Conservation (phyloP, 345 rosid species). For the Syzygium grande region DNA sequence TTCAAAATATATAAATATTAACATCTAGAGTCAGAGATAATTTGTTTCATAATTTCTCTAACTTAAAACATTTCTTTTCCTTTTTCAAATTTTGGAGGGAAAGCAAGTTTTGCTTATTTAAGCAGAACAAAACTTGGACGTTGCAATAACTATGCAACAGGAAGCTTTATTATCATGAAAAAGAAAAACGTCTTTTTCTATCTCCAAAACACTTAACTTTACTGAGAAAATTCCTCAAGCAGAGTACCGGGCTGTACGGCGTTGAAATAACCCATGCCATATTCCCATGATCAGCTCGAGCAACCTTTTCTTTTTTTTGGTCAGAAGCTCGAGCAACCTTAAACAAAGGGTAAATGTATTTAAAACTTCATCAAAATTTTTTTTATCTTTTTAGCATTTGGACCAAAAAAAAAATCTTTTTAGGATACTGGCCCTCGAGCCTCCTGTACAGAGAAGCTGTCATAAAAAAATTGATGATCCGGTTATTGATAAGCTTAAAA, state of each 20-base stretch:
- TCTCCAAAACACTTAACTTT: not conserved
- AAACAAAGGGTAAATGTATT: not conserved
- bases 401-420: not conserved
- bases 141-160: not conserved
- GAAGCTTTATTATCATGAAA: not conserved
- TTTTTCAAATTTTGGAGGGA: not conserved
- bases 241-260: not conserved
- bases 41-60: not conserved
- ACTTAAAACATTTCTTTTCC: not conserved
- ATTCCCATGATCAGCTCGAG: not conserved
- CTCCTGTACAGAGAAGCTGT: not conserved
- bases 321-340: not conserved
- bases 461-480: not conserved
- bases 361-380: not conserved
- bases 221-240: not conserved
- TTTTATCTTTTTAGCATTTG: not conserved
- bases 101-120: not conserved
- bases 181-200: not conserved
- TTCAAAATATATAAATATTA: not conserved
- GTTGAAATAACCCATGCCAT: not conserved
- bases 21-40: not conserved
- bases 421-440: not conserved
- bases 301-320: not conserved
- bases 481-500: not conserved
- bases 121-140: not conserved